phyloP scores from a whole-genome alignment of 352 stramenopile genomes.

The Globisporangium spinosum region DNA sequence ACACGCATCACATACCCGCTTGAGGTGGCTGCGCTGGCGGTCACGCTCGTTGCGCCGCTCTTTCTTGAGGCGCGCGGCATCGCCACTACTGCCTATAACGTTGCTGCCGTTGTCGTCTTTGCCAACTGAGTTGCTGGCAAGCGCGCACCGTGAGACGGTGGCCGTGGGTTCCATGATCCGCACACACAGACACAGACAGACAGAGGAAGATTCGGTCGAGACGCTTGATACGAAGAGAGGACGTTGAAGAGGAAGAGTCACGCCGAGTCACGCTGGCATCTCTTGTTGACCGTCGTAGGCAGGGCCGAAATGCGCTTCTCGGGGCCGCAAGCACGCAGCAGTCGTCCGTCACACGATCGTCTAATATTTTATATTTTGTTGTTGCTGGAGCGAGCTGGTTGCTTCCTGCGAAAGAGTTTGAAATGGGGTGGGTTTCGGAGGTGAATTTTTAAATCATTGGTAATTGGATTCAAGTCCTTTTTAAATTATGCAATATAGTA shows the following conservation, averaged over 20 bases:
- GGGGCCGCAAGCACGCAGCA: no score
- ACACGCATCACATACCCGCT: conserved; percentile 28
- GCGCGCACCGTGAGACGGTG: not conserved
- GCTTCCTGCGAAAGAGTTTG: no score
- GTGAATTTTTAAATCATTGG: not conserved
- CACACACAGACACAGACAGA: not conserved
- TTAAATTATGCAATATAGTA: no score
- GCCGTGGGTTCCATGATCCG: not conserved
- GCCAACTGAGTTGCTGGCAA: not conserved
- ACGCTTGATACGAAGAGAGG: not conserved
- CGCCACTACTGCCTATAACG: not conserved
- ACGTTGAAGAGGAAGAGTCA: not conserved
- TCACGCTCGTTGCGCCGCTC: conserved; percentile 56
- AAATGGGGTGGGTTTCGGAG: not conserved
- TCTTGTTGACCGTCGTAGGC: conserved; percentile 25
- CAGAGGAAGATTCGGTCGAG: not conserved
- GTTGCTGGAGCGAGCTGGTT: no score
- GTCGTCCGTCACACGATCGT: no score
- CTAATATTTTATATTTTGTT: no score
- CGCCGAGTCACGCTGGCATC: conserved; percentile 16
- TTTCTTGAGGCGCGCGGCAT: conserved; percentile 22
- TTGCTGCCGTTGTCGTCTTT: not conserved
- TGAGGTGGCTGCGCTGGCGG: conserved; percentile 47
- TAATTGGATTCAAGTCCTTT: no score
- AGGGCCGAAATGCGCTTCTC: not conserved